Base-by-base conservation (phyloP, 73 alveolate species). In the Stentor roeselii region DNA sequence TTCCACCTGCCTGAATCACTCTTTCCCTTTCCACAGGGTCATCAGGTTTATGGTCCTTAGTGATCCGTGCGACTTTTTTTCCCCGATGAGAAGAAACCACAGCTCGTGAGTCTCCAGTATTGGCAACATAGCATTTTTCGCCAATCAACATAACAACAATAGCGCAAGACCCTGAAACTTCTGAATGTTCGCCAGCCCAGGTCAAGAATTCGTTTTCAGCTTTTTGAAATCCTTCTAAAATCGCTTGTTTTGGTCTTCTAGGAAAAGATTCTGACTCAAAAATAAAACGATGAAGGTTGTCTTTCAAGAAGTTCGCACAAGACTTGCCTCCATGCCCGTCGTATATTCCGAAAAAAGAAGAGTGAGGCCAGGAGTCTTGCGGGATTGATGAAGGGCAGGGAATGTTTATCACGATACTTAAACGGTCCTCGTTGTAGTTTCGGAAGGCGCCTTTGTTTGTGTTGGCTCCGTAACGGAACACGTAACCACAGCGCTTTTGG, bases 91-190 rank as follows among this genome's bases (percentile, higher is more conserved):
- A 80, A 67, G 96, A 87, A 3, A 93, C 77, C 27, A 96, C 92
- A 3, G 99, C 97, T 59, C 99, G 84, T 39, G 95, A 85, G 86
- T 96, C 99, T 15, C 99, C 99, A 59, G 94, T 93, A 75, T 96
- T 96, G 11, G 95, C 98, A 0, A 93, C 92, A 78, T 94, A 96
- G 59, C 97, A 91, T 42, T 83, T 86, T 37, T 89, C 95, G 36
- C 91, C 98, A 32, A 50, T 59, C 3, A 84, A 75, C 61, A 88
- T 59, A n/a, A 84, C 90, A 1, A 91, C 92, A 59, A 89, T 87
- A 41, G 95, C 96, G 82, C 97, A 92, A 0, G 96, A 76, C 39
- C 96, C 96, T 58, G 91, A 85, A 41, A 83, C 84, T 39, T 91
- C 90, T 41, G 59, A 21, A 50, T 80, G 59, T 67, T 39, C 50